A percentile compares a stretch with the other conserved stretches of the same genome.
Conservation (phyloP, 305 asterid genomes). For the Fraxinus paxiana region DNA sequence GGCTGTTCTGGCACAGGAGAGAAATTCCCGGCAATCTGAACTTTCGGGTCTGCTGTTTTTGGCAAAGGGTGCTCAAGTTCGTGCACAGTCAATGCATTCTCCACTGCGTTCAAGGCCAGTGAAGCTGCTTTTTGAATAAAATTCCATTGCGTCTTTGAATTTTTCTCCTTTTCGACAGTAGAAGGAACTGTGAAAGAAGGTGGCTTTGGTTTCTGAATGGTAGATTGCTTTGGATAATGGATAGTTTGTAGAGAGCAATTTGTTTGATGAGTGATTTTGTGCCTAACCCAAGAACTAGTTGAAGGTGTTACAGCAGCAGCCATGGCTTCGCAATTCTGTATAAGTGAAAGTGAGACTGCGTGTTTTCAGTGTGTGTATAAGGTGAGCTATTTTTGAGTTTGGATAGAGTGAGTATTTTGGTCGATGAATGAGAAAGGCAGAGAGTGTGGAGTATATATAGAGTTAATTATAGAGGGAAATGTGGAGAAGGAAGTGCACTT, state of each 20-base stretch:
- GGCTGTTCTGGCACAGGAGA: constrained; percentile 91
- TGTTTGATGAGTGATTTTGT: constrained; percentile 25
- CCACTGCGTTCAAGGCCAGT: constrained; percentile 73
- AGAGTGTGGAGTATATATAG: constrained; percentile 47
- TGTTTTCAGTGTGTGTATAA: not conserved
- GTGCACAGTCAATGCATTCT: constrained; percentile 47
- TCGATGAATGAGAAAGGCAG: constrained; percentile 29
- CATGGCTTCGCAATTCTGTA: constrained; percentile 49
- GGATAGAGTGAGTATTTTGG: constrained; percentile 18
- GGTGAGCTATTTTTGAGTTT: not conserved
- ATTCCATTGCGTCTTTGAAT: constrained; percentile 51
- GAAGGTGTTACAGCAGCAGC: constrained; percentile 36
- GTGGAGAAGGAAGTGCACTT: constrained; percentile 43
- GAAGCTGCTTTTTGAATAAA: constrained; percentile 67
- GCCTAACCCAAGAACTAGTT: constrained; percentile 39
- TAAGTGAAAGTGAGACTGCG: not conserved
- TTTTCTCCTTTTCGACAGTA: not conserved
- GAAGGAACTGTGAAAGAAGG: constrained; percentile 13
- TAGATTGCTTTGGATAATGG: constrained; percentile 45
- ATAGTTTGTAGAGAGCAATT: constrained; percentile 54
- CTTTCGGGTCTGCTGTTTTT: constrained; percentile 75
- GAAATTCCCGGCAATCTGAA: constrained; percentile 85
- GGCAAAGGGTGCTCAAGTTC: constrained; percentile 69
- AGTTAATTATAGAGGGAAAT: constrained; percentile 1
- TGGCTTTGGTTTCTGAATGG: constrained; percentile 15